These are phyloP conservation scores for Paxillus ammoniavirescens DNA, from an alignment of 768 basidiomycete genomes.

Conservation along the genomic window DNA sequence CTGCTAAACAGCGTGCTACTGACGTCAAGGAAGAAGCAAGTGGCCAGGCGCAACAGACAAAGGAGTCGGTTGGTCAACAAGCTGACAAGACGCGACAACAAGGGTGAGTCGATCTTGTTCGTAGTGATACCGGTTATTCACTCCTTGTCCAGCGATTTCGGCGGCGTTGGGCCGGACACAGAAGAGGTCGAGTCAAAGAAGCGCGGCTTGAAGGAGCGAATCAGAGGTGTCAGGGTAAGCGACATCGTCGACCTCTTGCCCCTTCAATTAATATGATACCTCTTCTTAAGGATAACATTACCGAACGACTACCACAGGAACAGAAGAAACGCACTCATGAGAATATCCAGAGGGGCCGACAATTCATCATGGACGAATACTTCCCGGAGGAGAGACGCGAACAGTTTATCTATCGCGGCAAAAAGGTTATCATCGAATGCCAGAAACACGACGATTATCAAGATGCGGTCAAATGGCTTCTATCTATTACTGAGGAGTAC, in stretches of 20 bases:
- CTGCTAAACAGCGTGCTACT: conserved; percentile 6
- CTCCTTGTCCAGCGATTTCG: conserved; percentile 15
- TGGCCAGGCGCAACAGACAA: conserved; percentile 7
- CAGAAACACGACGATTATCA: conserved; percentile 93
- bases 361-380: conserved; percentile 76
- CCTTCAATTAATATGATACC: conserved; percentile 1
- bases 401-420: conserved; percentile 89
- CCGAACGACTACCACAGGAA: conserved; percentile 64
- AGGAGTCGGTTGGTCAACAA: conserved; percentile 7
- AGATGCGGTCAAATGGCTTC: conserved; percentile 71
- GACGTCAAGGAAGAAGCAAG: conserved; percentile 5
- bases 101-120: conserved; percentile 11
- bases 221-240: conserved; percentile 31
- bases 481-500: conserved; percentile 63
- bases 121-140: not conserved
- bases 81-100: conserved; percentile 1
- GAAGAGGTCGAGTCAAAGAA: conserved; percentile 40
- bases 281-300: conserved; percentile 36
- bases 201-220: conserved; percentile 28
- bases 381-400: conserved; percentile 91
- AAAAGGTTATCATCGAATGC: conserved; percentile 93
- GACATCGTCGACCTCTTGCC: not conserved
- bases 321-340: conserved; percentile 59
- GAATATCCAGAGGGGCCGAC: conserved; percentile 55
- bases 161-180: conserved; percentile 15